Conservation (phyloP, 2,329 filamentous ascomycete species). For the Periglandula ipomoeae region DNA sequence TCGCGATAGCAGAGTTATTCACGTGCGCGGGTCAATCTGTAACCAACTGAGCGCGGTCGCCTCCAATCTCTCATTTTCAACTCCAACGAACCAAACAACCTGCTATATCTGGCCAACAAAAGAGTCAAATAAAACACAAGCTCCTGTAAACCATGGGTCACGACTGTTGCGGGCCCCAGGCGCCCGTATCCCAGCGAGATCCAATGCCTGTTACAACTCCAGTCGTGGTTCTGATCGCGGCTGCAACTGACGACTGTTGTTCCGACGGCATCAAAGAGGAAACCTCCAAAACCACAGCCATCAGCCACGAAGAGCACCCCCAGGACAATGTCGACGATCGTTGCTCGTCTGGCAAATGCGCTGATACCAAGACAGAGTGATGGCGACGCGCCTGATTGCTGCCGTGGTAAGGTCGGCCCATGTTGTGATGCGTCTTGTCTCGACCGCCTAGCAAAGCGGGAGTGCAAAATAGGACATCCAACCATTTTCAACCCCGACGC, state of each 20-base stretch:
- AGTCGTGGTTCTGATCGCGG: background rate
- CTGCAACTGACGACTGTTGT: background rate
- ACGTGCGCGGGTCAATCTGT: too few relatives aligned
- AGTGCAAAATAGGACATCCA: conserved; percentile 17
- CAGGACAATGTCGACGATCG: background rate
- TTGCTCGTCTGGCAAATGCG: background rate
- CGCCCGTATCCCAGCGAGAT: background rate
- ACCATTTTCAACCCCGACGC: background rate
- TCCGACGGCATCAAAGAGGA: background rate
- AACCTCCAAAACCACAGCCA: background rate
- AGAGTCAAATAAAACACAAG: too few relatives aligned
- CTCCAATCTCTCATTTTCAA: too few relatives aligned
- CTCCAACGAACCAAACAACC: too few relatives aligned
- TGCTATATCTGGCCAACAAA: too few relatives aligned
- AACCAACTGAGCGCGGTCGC: too few relatives aligned
- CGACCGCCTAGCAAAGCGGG: conserved; percentile 33
- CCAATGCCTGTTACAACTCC: background rate
- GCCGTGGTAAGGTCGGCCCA: conserved; percentile 28
- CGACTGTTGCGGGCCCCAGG: background rate
- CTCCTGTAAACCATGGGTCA: background rate
- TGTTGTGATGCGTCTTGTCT: conserved; percentile 35
- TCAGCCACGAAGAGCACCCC: background rate
- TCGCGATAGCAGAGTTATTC: too few relatives aligned
- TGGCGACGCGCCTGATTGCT: conserved; percentile 28
- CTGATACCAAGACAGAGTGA: too few relatives aligned